Conservation (phyloP, 2,329 filamentous ascomycete genomes). For the Bretziella fagacearum region DNA sequence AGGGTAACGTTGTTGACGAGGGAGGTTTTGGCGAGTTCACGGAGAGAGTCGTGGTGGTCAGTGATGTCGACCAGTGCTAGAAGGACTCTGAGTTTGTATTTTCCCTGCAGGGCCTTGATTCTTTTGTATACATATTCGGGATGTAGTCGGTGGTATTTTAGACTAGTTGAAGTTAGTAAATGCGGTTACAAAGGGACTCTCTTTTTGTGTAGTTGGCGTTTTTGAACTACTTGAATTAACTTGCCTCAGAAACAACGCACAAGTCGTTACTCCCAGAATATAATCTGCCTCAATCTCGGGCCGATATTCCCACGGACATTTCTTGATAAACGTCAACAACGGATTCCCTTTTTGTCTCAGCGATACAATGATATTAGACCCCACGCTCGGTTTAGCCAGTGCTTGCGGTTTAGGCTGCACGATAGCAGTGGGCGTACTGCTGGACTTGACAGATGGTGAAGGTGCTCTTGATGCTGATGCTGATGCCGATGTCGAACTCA, state of each 20-base stretch:
- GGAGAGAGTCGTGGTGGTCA: conserved; percentile 79
- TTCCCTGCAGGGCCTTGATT: conserved; percentile 66
- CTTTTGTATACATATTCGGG: conserved; percentile 96
- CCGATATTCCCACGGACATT: conserved; percentile 86
- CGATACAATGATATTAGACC: conserved; percentile 75
- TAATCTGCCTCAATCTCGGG: conserved; percentile 85
- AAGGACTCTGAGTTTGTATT: conserved; percentile 73
- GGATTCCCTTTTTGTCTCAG: conserved; percentile 91
- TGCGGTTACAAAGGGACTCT: background rate
- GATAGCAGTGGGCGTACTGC: conserved; percentile 46
- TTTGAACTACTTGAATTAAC: conserved; percentile 5
- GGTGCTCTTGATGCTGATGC: conserved; percentile 24
- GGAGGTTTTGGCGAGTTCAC: conserved; percentile 82
- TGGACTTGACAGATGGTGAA: too few species aligned
- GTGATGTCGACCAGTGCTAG: conserved; percentile 88
- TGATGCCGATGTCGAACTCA: conserved; percentile 6
- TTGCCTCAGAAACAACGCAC: conserved; percentile 67
- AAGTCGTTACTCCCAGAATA: conserved; percentile 70
- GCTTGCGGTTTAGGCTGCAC: conserved; percentile 81
- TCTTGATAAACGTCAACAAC: conserved; percentile 64
- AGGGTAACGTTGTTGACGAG: conserved; percentile 85
- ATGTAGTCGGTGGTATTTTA: conserved; percentile 94
- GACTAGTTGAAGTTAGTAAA: conserved; percentile 22
- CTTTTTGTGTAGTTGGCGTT: background rate
- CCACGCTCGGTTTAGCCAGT: conserved; percentile 46